phyloP scores from a whole-genome alignment of 495 filamentous ascomycete species.

The Aspergillus sparsus region DNA sequence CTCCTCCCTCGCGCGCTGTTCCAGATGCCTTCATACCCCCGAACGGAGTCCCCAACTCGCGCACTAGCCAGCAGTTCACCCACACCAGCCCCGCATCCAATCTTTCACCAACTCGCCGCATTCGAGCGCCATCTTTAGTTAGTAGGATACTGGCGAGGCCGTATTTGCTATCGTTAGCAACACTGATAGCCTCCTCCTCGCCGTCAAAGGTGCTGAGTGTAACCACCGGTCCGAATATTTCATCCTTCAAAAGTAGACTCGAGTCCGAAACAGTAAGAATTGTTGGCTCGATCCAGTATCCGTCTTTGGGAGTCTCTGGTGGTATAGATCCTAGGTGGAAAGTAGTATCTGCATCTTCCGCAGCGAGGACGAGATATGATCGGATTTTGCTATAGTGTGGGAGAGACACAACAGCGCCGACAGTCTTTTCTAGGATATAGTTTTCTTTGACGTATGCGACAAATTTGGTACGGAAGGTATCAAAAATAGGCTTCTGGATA shows the following conservation, averaged over 20 bases:
- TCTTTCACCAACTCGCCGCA: conserved; percentile 21
- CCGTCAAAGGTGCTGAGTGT: conserved; percentile 53
- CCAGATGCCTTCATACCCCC: conserved; percentile 28
- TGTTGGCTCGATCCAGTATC: conserved; percentile 48
- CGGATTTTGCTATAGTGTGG: conserved; percentile 13
- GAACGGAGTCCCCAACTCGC: conserved; percentile 26
- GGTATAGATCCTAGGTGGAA: conserved; percentile 21
- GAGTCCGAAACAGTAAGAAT: conserved; percentile 38
- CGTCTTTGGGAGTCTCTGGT: conserved; percentile 25
- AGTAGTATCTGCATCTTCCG: conserved; percentile 10
- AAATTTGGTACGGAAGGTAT: conserved; percentile 16
- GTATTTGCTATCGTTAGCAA: conserved; percentile 53
- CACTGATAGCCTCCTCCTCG: conserved; percentile 52
- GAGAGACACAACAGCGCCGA: conserved; percentile 25
- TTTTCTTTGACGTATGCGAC: conserved; percentile 19
- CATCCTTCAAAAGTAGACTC: conserved; percentile 42
- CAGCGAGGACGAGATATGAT: conserved; percentile 20
- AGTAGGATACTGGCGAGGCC: conserved; percentile 31
- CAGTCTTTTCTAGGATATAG: conserved; percentile 15
- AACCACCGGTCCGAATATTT: conserved; percentile 57
- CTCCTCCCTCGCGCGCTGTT: conserved; percentile 22
- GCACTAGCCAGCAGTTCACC: conserved; percentile 18
- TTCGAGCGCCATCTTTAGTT: conserved; percentile 21
- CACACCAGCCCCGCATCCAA: conserved; percentile 28
- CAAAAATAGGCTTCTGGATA: conserved; percentile 45